These are phyloP conservation scores for Botrytis porri DNA, from an alignment of 2,329 filamentous ascomycete genomes.

Conservation along the genomic window DNA sequence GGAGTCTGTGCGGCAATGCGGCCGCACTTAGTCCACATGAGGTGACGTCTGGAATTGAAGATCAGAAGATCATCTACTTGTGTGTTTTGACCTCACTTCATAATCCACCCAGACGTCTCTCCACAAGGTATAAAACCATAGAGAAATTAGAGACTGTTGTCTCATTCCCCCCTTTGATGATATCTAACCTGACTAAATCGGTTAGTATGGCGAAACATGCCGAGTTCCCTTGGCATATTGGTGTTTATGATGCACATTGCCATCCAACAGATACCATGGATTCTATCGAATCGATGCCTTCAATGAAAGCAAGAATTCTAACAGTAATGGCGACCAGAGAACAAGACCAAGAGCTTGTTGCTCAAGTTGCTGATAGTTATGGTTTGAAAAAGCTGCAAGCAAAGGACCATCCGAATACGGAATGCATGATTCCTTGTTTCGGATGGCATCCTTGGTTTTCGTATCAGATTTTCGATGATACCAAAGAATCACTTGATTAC, in stretches of 20 bases:
- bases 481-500: slow-evolving; percentile 28
- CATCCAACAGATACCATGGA: slow-evolving; percentile 78
- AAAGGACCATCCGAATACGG: slow-evolving; percentile 32
- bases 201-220: slow-evolving; percentile 8
- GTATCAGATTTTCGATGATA: slow-evolving; percentile 68
- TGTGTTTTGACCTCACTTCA: slow-evolving; percentile 6
- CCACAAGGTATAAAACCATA: not conserved
- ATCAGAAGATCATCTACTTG: no score
- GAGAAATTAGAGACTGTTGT: not conserved
- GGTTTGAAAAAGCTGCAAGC: slow-evolving; percentile 43
- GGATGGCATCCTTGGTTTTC: slow-evolving; percentile 90
- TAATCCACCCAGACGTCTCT: not conserved
- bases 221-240: slow-evolving; percentile 65
- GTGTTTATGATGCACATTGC: slow-evolving; percentile 76
- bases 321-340: slow-evolving; percentile 75
- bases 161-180: no score
- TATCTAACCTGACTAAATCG: not conserved
- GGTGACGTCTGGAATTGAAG: not conserved
- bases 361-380: slow-evolving; percentile 54
- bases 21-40: not conserved
- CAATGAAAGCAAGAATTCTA: slow-evolving; percentile 64
- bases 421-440: slow-evolving; percentile 66
- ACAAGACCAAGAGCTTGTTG: slow-evolving; percentile 73
- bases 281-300: slow-evolving; percentile 53
- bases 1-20: not conserved